phyloP scores from a whole-genome alignment of 495 filamentous ascomycete species.

The Friedmanniomyces simplex region DNA sequence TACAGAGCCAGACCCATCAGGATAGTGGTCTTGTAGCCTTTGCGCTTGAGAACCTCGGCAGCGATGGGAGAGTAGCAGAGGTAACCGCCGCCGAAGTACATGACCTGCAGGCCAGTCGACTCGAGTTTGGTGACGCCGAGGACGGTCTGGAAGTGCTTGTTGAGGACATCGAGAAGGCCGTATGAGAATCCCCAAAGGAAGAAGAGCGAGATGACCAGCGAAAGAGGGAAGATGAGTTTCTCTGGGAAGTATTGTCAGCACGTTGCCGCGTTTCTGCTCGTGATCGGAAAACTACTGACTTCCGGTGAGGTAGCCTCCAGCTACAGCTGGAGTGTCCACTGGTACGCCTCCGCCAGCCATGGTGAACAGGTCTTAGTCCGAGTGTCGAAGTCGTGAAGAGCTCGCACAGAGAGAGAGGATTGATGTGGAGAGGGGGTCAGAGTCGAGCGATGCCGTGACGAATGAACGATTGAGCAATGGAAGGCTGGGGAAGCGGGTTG shows the following conservation, averaged over 20 bases:
- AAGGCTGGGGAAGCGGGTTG: background rate
- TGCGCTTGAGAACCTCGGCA: slow-evolving; percentile 27
- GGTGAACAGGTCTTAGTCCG: background rate
- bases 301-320: too few relatives aligned
- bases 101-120: slow-evolving; percentile 42
- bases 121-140: slow-evolving; percentile 41
- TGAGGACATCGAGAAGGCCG: slow-evolving; percentile 67
- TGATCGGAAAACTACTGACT: too few relatives aligned
- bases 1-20: slow-evolving; percentile 29
- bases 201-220: slow-evolving; percentile 63
- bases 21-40: slow-evolving; percentile 30
- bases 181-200: slow-evolving; percentile 86
- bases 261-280: too few relatives aligned
- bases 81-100: slow-evolving; percentile 24
- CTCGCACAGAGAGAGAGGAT: background rate
- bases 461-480: background rate
- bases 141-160: slow-evolving; percentile 50
- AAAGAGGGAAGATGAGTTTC: slow-evolving; percentile 38
- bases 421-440: background rate
- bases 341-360: slow-evolving; percentile 21
- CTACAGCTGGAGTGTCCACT: slow-evolving; percentile 8
- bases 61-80: slow-evolving; percentile 20
- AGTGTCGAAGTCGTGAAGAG: background rate
- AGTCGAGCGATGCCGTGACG: background rate
- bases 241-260: too few relatives aligned